Evolutionary conservation across 1,139 yeast genomes (phyloP), one percentile per base, ranked within the genome.

Genomic region (Wickerhamomyces sp.): DNA sequence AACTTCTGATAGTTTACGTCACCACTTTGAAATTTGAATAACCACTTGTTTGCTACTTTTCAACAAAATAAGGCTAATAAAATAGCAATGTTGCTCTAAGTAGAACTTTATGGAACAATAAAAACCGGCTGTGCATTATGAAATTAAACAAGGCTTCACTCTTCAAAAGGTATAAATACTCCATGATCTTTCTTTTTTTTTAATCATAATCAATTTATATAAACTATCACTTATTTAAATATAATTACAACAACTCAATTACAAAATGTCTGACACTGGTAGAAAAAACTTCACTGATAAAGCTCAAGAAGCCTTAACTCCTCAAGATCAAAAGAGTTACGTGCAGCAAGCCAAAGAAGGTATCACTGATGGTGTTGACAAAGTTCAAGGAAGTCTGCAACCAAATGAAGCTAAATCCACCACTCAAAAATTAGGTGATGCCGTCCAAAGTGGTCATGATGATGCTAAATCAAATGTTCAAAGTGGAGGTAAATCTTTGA

Each of bases 241-340:
- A 27, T 18, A 31, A 38, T 13, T 30, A 32, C 15, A 30, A 41
- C 7, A 35, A 36, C 18, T 6, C 13, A 23, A 10, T 34, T 15
- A 13, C 18, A 57, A 27, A 55, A 84, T 84, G 90, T 79, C 89
- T 60, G 90, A 84, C 78, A 64, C 76, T 52, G 88, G 87, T 58
- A 85, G 95, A 84, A 87, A 87, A 69, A 69, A 75, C 63, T 75
- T 89, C 61, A 59, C 83, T 56, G 84, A 81, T 65, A 87, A 88
- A 71, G 69, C 78, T 54, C 45, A 72, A 47, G 95, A 87, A 74
- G 62, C 76, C 42, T 52, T 85, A 45, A 86, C 79, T 58, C 96
- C 96, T 62, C 83, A 88, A 53, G 68, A 79, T 46, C 75, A 85
- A 65, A 89, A 89, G 75, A 56, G 81, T 41, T 69, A 73, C 57